phyloP scores from a whole-genome alignment of 345 rosid genomes.

The Populus pruinosa region DNA sequence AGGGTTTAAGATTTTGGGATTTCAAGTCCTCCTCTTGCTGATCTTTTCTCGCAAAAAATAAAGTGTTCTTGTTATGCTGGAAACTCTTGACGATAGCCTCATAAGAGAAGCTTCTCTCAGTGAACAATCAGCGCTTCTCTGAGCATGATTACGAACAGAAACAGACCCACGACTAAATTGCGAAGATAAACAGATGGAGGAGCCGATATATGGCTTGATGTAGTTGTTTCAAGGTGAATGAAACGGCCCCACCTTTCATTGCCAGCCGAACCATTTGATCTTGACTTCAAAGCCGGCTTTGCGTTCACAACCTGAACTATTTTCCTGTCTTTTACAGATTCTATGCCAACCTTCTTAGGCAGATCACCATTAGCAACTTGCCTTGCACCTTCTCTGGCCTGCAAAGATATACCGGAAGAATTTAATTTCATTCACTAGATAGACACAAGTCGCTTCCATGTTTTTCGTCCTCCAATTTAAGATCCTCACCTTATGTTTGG shows the following conservation, averaged over 20 bases:
- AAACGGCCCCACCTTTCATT: not conserved
- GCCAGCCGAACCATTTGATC: not conserved
- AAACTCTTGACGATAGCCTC: not conserved
- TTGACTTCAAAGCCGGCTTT: not conserved
- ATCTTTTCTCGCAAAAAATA: too few relatives aligned
- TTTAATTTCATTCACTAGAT: not conserved
- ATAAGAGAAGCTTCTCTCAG: not conserved
- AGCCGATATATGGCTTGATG: not conserved
- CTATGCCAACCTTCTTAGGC: not conserved
- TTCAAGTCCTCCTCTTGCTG: too few relatives aligned
- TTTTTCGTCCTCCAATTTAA: not conserved
- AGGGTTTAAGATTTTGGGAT: too few relatives aligned
- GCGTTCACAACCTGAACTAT: not conserved
- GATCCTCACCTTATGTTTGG: not conserved
- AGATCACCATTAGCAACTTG: not conserved
- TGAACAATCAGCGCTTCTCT: not conserved
- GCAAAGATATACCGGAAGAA: not conserved
- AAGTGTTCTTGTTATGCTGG: too few relatives aligned
- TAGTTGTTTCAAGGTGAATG: conserved; percentile 10
- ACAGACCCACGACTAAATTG: conserved; percentile 17
- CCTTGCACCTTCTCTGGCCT: not conserved
- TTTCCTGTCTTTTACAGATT: not conserved
- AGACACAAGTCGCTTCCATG: not conserved
- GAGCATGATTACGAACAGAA: conserved; percentile 7
- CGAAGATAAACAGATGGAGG: conserved; percentile 15